These are phyloP conservation scores for Nothophaeocryptopus gaeumannii DNA, from an alignment of 2,329 filamentous ascomycete species.

Conservation along the genomic window DNA sequence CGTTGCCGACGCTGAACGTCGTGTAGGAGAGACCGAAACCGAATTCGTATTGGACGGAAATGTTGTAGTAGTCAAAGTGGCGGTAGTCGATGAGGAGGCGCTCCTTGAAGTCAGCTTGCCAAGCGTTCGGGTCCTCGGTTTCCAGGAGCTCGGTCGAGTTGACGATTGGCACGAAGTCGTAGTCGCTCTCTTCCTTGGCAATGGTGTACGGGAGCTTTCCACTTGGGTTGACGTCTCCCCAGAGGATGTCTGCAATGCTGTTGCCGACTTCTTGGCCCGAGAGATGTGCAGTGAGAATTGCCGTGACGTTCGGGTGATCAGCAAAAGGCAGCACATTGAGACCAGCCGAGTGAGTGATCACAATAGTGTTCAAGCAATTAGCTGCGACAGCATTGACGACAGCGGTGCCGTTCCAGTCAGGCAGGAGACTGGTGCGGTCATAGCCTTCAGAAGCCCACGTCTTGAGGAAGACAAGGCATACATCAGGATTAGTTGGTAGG, in stretches of 20 bases:
- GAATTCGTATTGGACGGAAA: conserved; percentile 33
- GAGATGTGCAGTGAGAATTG: conserved; percentile 42
- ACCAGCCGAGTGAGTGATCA: conserved; percentile 32
- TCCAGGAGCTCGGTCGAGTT: conserved; percentile 38
- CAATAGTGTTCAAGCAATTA: conserved; percentile 32
- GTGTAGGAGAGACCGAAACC: conserved; percentile 33
- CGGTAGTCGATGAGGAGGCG: conserved; percentile 55
- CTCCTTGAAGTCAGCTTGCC: conserved; percentile 53
- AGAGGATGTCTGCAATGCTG: conserved; percentile 44
- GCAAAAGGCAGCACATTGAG: conserved; percentile 43
- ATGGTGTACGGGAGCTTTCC: conserved; percentile 34
- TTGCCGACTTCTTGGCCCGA: conserved; percentile 40
- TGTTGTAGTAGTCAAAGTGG: conserved; percentile 47
- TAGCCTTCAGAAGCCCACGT: conserved; percentile 47
- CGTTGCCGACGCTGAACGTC: conserved; percentile 25
- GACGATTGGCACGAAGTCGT: conserved; percentile 35
- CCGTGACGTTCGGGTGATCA: conserved; percentile 35
- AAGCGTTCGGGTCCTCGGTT: conserved; percentile 39
- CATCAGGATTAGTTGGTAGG: conserved; percentile 46
- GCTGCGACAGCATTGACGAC: conserved; percentile 30
- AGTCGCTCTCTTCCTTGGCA: conserved; percentile 28
- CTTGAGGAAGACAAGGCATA: conserved; percentile 60
- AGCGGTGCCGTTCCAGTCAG: conserved; percentile 43
- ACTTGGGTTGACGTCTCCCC: conserved; percentile 30
- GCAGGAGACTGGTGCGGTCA: conserved; percentile 42